These are phyloP conservation scores for Rubroboletus pulcherrimus DNA, from an alignment of 768 basidiomycete genomes.

Conservation along the genomic window DNA sequence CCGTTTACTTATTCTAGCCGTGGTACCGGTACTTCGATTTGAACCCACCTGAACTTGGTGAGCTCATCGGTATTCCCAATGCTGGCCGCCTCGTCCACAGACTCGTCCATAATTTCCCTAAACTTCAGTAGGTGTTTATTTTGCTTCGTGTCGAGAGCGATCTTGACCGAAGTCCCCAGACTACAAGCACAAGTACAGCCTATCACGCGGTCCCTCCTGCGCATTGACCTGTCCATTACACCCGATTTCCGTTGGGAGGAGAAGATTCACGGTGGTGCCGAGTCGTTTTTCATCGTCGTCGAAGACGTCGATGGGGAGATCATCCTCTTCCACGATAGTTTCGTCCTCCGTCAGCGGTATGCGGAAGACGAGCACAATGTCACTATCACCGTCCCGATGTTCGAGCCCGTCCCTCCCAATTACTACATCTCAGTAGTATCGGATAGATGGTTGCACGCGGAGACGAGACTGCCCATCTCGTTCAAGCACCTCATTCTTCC, in stretches of 20 bases:
- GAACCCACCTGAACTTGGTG: conserved; percentile 87
- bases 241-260: conserved; percentile 99
- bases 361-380: conserved; percentile 93
- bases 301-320: conserved; percentile 98
- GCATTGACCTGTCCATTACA: conserved; percentile 88
- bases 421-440: conserved; percentile 96
- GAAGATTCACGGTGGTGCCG: conserved; percentile 82
- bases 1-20: conserved; percentile 44
- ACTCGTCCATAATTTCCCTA: conserved; percentile 95
- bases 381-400: conserved; percentile 93
- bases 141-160: neutral
- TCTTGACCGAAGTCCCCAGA: conserved; percentile 33
- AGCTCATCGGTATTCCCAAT: conserved; percentile 90
- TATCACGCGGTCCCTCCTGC: conserved; percentile 88
- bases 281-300: conserved; percentile 90
- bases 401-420: conserved; percentile 95
- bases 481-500: conserved; percentile 98
- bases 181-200: conserved; percentile 96
- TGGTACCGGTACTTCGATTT: conserved; percentile 98
- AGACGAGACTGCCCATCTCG: conserved; percentile 90
- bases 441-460: conserved; percentile 93
- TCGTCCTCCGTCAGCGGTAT: conserved; percentile 87
- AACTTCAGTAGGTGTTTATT: conserved; percentile 62
- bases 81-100: conserved; percentile 90
- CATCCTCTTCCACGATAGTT: conserved; percentile 91